phyloP scores from a whole-genome alignment of 2,329 filamentous ascomycete genomes.

The Aspergillus uvarum region DNA sequence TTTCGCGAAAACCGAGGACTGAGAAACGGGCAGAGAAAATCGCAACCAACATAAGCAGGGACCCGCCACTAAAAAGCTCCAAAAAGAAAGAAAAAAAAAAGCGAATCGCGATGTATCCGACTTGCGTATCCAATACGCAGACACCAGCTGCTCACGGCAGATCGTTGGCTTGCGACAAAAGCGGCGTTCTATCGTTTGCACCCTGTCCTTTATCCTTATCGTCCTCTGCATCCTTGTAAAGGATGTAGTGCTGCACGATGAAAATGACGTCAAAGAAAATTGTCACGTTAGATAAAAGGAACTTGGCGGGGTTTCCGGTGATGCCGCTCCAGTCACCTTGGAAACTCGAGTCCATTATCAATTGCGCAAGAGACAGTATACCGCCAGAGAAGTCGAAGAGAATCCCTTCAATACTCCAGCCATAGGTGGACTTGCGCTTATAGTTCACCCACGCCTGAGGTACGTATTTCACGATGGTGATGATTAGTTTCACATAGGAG shows the following conservation, averaged over 20 bases:
- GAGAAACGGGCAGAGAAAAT: background rate
- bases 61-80: background rate
- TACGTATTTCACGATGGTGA: conserved; percentile 89
- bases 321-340: conserved; percentile 87
- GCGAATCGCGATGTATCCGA: background rate
- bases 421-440: conserved; percentile 76
- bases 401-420: conserved; percentile 85
- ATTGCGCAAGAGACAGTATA: conserved; percentile 75
- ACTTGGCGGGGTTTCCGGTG: conserved; percentile 87
- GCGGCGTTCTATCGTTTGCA: conserved; percentile 28
- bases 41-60: background rate
- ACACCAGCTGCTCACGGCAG: conserved; percentile 10
- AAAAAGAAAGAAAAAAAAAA: background rate
- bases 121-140: conserved; percentile 1
- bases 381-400: conserved; percentile 81
- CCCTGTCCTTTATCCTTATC: conserved; percentile 20
- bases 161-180: conserved; percentile 25
- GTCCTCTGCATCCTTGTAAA: conserved; percentile 57
- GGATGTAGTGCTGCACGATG: conserved; percentile 80
- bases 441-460: conserved; percentile 84
- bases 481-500: conserved; percentile 83
- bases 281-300: conserved; percentile 79
- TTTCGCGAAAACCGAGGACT: background rate
- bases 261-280: conserved; percentile 86
- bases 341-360: conserved; percentile 79